Base-by-base conservation (phyloP, 2,329 filamentous ascomycete species). In the Harringtonia aguacate region DNA sequence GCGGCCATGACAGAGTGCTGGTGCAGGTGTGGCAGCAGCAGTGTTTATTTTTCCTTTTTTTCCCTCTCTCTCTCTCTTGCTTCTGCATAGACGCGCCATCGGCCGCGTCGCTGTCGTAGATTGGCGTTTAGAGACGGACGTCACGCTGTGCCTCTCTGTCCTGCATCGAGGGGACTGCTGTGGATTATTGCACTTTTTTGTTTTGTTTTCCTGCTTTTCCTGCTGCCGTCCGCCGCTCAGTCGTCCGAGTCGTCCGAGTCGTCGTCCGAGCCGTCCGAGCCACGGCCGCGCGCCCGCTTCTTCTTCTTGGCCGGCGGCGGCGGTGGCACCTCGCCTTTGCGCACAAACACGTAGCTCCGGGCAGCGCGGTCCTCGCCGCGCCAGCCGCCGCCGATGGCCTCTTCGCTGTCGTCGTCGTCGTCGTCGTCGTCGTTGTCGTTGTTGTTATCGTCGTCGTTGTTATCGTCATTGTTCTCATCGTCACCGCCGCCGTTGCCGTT, bases 281-380 rank as follows among this genome's bases (percentile, higher is more conserved):
- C 46, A 28, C 41, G 44, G 36, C 47, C 47, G 22, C 37, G 45
- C 39, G 18, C 39, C 39, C 31, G 38, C 40, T 58, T 54, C 47
- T 50, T 53, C 55, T 54, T 58, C 55, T 55, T 60, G 3, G 44
- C n/a, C n/a, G n/a, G 9, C 13, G 21, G 30, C 1, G 49, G 50
- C 28, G 51, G 54, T 2, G 50, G 46, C 3, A 63, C 64, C 36
- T 77, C 76, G 3, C 69, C 76, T 58, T 75, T 79, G 49, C 70
- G 67, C 46, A 77, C 69, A 56, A 83, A 82, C 6, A 81, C 67
- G 54, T 72, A 82, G 55, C 74, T 81, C 55, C 78, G 66, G 21
- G 76, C 67, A 1, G 61, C 55, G 57, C 72, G 62, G 34, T 73
- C 67, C 52, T 74, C 72, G 8, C 70, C 72, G 54, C 64, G 72